These are phyloP conservation scores for Baudoinia panamericana DNA, from an alignment of 495 filamentous ascomycete species.

Conservation along the genomic window DNA sequence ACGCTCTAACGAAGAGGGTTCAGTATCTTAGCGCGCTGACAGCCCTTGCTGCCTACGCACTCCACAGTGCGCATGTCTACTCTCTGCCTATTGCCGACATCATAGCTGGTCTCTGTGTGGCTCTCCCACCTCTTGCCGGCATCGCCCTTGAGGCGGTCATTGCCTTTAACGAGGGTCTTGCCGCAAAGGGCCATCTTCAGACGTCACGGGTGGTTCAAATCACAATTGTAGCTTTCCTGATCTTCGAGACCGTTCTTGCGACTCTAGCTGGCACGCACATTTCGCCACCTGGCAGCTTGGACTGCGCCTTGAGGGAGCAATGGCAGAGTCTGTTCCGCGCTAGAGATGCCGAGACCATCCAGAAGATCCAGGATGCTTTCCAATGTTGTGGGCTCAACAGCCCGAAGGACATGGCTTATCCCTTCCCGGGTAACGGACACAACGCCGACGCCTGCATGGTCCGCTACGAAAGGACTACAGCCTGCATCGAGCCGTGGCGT, in stretches of 20 bases:
- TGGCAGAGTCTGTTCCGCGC: conserved; percentile 41
- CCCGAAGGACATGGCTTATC: conserved; percentile 44
- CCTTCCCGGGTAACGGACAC: conserved; percentile 32
- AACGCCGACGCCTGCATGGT: conserved; percentile 21
- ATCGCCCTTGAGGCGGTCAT: conserved; percentile 38
- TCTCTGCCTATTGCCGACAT: conserved; percentile 39
- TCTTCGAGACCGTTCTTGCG: conserved; percentile 38
- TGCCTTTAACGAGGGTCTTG: conserved; percentile 29
- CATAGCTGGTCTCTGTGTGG: conserved; percentile 37
- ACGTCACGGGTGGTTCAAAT: conserved; percentile 25
- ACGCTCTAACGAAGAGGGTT: too few species aligned
- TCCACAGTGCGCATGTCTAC: conserved; percentile 34
- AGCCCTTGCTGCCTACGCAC: conserved; percentile 32
- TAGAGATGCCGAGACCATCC: conserved; percentile 40
- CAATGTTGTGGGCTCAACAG: conserved; percentile 51
- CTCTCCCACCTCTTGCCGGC: conserved; percentile 40
- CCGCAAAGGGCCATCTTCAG: conserved; percentile 21
- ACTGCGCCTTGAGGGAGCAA: conserved; percentile 38
- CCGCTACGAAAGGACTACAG: conserved; percentile 9
- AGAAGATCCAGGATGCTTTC: conserved; percentile 49
- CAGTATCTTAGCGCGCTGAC: conserved; percentile 28
- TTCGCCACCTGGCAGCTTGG: conserved; percentile 33
- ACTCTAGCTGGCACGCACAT: conserved; percentile 44
- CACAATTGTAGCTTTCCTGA: conserved; percentile 35
- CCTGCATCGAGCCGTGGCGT: conserved; percentile 20